phyloP scores from a whole-genome alignment of 805 yeast species.

The Isabelozyma pseudorhagii region DNA sequence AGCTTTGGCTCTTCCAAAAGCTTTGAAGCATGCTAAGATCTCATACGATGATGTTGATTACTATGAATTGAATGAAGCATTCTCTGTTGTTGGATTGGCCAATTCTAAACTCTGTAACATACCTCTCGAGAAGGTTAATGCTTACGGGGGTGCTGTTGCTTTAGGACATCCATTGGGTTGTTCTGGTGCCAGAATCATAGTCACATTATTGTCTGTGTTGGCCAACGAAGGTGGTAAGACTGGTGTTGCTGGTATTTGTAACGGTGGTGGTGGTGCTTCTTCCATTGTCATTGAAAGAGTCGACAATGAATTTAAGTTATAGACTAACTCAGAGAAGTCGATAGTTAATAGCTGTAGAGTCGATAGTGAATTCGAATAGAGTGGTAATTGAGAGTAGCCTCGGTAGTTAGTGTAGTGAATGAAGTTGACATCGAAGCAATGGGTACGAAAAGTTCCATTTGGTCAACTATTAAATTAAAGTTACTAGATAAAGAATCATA shows the following conservation, averaged over 20 bases:
- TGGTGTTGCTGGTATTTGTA: constrained; percentile 96
- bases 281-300: constrained; percentile 81
- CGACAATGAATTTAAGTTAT: constrained; percentile 35
- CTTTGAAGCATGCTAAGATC: constrained; percentile 80
- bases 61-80: constrained; percentile 97
- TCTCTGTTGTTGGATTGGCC: constrained; percentile 93
- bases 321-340: constrained; percentile 2
- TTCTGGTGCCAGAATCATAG: constrained; percentile 93
- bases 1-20: constrained; percentile 92
- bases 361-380: no score
- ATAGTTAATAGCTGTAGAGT: background rate
- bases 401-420: background rate
- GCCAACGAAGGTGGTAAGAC: constrained; percentile 74
- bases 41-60: constrained; percentile 69
- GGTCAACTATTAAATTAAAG: no score
- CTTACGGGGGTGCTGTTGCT: constrained; percentile 95
- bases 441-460: no score
- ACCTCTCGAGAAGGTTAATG: constrained; percentile 68
- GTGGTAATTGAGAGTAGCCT: no score
- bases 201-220: constrained; percentile 78
- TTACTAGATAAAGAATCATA: no score
- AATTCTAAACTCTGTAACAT: constrained; percentile 69
- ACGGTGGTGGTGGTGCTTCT: constrained; percentile 99
- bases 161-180: constrained; percentile 94
- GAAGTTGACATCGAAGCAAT: background rate